Base-by-base conservation (phyloP, 2,329 filamentous ascomycete genomes). In the Fusarium sp. region DNA sequence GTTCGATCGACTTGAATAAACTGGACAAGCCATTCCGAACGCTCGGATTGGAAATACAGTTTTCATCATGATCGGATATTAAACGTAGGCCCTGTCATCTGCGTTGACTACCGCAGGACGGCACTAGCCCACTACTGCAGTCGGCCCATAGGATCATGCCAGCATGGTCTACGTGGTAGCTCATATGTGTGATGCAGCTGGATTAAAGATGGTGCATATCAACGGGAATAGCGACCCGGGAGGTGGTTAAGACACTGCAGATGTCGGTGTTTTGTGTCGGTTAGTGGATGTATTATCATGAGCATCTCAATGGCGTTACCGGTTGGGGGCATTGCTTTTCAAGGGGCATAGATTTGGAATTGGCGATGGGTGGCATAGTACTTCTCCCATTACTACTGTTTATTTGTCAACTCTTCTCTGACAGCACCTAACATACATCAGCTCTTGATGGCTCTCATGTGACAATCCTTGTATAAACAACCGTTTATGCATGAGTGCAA, bases 21-120 rank as follows among this genome's bases (percentile, higher is more conserved):
- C 86, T 91, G 72, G 93, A 95, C 79, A 91, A 93, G 78, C 92
- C 94, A 42, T 92, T 96, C 78, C 89, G 92, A 70, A 92, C 90
- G 10, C 85, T 96, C 63, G 93, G 93, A 18, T 82, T 96, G 62
- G 93, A 95, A 82, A 86, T 96, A 48, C 93, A 95, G 79, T 96
- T 95, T 82, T 95, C 93, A 16, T 94, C 92, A 30, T 94, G 85
- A 91, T 54, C 47, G 35, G 54, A 22, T 22, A 48, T 41, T 47
- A 70, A 55, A 45, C 35, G 47, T 44, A 51, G 26, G 38, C 53
- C 53, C 48, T 47, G 28, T 22, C 56, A 54, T 51, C 47, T 28
- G 47, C 16, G 20, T 51, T 41, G 42, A 56, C 57, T 42, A 30
- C 50, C 28, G 42, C 30, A 67, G 31, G 53, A 33, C 47, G 36